phyloP scores from a whole-genome alignment of 495 filamentous ascomycete species.

The Apiosordaria backusii region DNA sequence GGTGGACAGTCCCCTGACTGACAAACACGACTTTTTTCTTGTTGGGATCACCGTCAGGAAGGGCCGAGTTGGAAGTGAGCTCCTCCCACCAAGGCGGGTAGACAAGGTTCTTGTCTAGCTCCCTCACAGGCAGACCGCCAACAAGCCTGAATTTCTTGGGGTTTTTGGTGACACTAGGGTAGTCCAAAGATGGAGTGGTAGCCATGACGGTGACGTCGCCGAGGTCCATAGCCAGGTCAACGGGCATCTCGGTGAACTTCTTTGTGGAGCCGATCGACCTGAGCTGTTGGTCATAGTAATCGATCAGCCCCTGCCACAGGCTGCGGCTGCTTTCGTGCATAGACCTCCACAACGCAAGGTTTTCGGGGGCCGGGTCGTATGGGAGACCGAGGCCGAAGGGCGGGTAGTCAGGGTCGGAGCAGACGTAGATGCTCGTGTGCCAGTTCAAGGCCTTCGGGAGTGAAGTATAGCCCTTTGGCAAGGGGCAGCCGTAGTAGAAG shows the following conservation, averaged over 20 bases:
- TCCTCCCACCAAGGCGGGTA: conserved; percentile 32
- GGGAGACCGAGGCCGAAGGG: conserved; percentile 30
- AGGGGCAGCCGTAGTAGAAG: conserved; percentile 24
- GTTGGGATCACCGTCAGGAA: conserved; percentile 8
- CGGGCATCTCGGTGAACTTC: conserved; percentile 4
- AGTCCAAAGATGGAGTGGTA: conserved; percentile 24
- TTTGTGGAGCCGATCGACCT: conserved; percentile 13
- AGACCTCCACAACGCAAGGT: conserved; percentile 15
- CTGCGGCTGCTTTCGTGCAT: conserved; percentile 2
- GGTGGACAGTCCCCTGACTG: conserved; percentile 37
- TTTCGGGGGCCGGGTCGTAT: conserved; percentile 18
- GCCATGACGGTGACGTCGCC: conserved; percentile 38
- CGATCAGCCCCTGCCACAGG: conserved; percentile 6
- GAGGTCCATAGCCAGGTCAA: conserved; percentile 23
- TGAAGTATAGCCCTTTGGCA: conserved; percentile 15
- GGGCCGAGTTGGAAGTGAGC: conserved; percentile 18
- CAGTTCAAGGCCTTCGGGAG: conserved; percentile 21
- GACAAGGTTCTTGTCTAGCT: conserved; percentile 6
- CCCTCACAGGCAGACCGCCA: conserved; percentile 20
- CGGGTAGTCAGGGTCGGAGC: conserved; percentile 21
- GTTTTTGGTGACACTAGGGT: background rate
- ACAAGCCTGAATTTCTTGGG: conserved; percentile 13
- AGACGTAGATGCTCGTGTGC: conserved; percentile 20
- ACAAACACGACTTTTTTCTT: conserved; percentile 38
- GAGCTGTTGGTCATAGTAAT: conserved; percentile 27